These are phyloP conservation scores for Cutaneotrichosporon sp. DNA, from an alignment of 1,284 basidiomycete genomes.

Conservation along the genomic window DNA sequence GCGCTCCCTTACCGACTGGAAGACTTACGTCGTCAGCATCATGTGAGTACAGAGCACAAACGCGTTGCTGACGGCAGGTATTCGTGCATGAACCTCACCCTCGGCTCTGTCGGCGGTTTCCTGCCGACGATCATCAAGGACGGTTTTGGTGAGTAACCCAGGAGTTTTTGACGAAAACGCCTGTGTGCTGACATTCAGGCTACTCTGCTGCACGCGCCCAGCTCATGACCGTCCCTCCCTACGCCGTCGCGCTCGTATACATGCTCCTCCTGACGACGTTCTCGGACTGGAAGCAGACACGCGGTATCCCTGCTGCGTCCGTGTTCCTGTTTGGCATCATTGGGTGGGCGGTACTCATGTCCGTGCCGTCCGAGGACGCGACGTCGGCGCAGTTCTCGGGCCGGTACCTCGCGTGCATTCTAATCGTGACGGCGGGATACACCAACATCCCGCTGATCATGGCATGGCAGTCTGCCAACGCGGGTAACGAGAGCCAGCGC, in stretches of 20 bases:
- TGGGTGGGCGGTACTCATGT: slow-evolving; percentile 45
- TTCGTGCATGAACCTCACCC: slow-evolving; percentile 61
- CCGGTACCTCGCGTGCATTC: slow-evolving; percentile 48
- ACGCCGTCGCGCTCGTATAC: slow-evolving; percentile 64
- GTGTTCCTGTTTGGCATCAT: slow-evolving; percentile 46
- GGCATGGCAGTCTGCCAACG: slow-evolving; percentile 13
- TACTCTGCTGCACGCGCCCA: slow-evolving; percentile 53
- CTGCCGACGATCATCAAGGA: slow-evolving; percentile 70
- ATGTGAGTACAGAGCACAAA: background rate
- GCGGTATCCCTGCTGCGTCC: slow-evolving; percentile 50
- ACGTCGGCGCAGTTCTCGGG: slow-evolving; percentile 32
- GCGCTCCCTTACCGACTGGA: slow-evolving; percentile 62
- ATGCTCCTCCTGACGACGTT: slow-evolving; percentile 56
- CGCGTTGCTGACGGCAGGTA: background rate
- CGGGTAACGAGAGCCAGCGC: slow-evolving; percentile 39
- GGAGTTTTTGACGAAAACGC: too few species aligned
- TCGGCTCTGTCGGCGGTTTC: slow-evolving; percentile 75
- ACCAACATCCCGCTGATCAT: slow-evolving; percentile 43
- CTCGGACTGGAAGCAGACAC: slow-evolving; percentile 67
- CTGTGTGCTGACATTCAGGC: slow-evolving; percentile 26
- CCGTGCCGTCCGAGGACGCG: slow-evolving; percentile 32
- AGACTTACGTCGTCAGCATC: slow-evolving; percentile 51
- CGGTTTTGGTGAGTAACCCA: slow-evolving; percentile 13
- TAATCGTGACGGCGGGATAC: slow-evolving; percentile 46
- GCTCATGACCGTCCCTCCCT: slow-evolving; percentile 72